Evolutionary conservation across 2,329 filamentous ascomycete species (phyloP).

Genomic region (Hypoxylon sp.): DNA sequence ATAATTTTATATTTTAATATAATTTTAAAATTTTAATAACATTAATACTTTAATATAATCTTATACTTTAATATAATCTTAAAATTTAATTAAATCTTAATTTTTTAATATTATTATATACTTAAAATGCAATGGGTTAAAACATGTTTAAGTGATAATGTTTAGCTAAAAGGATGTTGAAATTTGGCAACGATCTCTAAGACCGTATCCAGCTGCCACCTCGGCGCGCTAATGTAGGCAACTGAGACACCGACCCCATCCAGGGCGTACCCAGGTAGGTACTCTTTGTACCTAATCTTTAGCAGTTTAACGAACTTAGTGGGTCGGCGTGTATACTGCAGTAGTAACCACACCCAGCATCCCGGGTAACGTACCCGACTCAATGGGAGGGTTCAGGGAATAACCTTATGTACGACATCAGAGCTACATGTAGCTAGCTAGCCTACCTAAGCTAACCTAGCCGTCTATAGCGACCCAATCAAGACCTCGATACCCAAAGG

Average conservation of each 20-base stretch:
- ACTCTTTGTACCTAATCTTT: conserved; percentile 13
- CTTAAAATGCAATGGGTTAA: too few relatives aligned
- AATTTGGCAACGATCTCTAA: too few relatives aligned
- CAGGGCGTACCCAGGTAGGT: background rate
- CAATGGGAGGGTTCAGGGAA: conserved; percentile 21
- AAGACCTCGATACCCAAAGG: conserved; percentile 14
- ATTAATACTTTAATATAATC: too few relatives aligned
- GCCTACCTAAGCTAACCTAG: background rate
- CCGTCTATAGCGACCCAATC: conserved; percentile 34
- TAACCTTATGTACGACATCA: conserved; percentile 26
- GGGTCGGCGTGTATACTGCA: conserved; percentile 10
- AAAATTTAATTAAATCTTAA: too few relatives aligned
- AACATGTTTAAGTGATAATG: too few relatives aligned
- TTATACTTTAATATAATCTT: too few relatives aligned
- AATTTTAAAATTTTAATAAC: too few relatives aligned
- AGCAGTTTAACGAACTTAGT: conserved; percentile 24
- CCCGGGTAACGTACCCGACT: conserved; percentile 42
- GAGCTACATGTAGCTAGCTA: conserved; percentile 14
- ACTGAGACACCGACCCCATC: conserved; percentile 24
- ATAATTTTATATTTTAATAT: too few relatives aligned
- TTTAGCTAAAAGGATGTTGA: too few relatives aligned
- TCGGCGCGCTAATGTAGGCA: too few relatives aligned
- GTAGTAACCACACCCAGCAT: conserved; percentile 32
- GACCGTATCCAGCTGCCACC: too few relatives aligned
- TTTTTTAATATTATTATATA: too few relatives aligned